Conservation (phyloP, 2,329 filamentous ascomycete genomes). For the Raffaelea albimanens region DNA sequence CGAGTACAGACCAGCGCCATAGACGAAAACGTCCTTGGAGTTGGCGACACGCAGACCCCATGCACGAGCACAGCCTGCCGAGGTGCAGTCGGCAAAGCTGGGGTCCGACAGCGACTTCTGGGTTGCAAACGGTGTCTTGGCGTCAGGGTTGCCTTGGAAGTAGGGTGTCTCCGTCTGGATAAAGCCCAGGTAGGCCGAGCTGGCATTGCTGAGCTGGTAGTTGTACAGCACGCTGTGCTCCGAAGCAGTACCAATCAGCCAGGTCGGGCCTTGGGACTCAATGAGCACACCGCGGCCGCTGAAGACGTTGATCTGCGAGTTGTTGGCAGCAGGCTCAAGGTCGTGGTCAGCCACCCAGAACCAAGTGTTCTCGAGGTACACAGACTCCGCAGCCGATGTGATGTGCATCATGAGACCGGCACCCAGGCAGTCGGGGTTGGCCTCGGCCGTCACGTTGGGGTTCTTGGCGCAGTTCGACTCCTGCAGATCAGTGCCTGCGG, state of each 20-base stretch:
- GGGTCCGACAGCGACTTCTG: conserved; percentile 56
- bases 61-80: conserved; percentile 53
- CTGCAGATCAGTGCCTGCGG: conserved; percentile 74
- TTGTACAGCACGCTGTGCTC: conserved; percentile 66
- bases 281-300: conserved; percentile 77
- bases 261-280: conserved; percentile 64
- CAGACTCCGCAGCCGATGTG: conserved; percentile 45
- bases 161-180: conserved; percentile 89
- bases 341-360: conserved; percentile 89
- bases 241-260: conserved; percentile 70
- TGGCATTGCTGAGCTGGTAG: conserved; percentile 72
- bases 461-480: conserved; percentile 72
- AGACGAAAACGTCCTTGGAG: conserved; percentile 58
- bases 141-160: conserved; percentile 74
- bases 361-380: conserved; percentile 84
- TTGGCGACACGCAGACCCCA: conserved; percentile 66
- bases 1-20: conserved; percentile 67
- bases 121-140: conserved; percentile 53
- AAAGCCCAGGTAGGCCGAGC: conserved; percentile 70
- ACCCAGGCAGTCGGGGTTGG: conserved; percentile 60
- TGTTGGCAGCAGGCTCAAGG: conserved; percentile 62
- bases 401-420: conserved; percentile 63
- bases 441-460: conserved; percentile 36
- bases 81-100: conserved; percentile 53
- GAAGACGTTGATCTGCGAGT: conserved; percentile 71